Evolutionary conservation across 2,329 filamentous ascomycete genomes (phyloP).

Genomic region (Rhinocladiella mackenziei): DNA sequence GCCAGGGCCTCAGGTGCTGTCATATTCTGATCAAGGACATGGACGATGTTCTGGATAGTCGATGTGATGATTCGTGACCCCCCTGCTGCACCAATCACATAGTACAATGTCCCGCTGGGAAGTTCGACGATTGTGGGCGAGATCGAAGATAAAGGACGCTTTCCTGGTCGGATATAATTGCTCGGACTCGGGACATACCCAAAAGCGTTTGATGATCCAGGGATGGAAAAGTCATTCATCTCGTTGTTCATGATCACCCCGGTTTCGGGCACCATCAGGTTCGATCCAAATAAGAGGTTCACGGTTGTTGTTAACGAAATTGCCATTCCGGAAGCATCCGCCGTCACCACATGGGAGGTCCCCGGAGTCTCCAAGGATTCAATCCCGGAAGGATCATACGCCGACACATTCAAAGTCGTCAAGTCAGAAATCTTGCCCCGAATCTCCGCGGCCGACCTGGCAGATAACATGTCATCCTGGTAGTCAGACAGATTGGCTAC

Average conservation of each 20-base stretch:
- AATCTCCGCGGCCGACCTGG: constrained; percentile 56
- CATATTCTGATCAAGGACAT: constrained; percentile 64
- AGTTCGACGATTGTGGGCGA: constrained; percentile 72
- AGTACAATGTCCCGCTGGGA: constrained; percentile 61
- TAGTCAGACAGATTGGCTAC: constrained; percentile 60
- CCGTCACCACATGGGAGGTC: constrained; percentile 56
- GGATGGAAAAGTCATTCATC: constrained; percentile 80
- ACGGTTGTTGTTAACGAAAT: constrained; percentile 81
- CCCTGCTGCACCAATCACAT: constrained; percentile 71
- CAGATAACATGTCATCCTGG: constrained; percentile 64
- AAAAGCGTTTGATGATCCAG: constrained; percentile 71
- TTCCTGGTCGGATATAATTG: constrained; percentile 77
- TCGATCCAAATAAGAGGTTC: constrained; percentile 79
- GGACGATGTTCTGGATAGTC: constrained; percentile 69
- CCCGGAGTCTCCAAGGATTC: constrained; percentile 62
- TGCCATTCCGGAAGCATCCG: constrained; percentile 69
- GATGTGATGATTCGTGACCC: constrained; percentile 79
- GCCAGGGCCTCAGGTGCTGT: constrained; percentile 60
- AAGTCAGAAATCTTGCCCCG: constrained; percentile 67
- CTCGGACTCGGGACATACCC: constrained; percentile 74
- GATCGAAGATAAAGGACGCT: constrained; percentile 79
- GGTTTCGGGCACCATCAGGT: constrained; percentile 73
- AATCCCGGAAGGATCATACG: constrained; percentile 67
- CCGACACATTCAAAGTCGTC: constrained; percentile 65
- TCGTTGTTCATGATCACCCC: constrained; percentile 71